phyloP scores from a whole-genome alignment of 192 early-diverging fungal species.

The Podila epicladia region DNA sequence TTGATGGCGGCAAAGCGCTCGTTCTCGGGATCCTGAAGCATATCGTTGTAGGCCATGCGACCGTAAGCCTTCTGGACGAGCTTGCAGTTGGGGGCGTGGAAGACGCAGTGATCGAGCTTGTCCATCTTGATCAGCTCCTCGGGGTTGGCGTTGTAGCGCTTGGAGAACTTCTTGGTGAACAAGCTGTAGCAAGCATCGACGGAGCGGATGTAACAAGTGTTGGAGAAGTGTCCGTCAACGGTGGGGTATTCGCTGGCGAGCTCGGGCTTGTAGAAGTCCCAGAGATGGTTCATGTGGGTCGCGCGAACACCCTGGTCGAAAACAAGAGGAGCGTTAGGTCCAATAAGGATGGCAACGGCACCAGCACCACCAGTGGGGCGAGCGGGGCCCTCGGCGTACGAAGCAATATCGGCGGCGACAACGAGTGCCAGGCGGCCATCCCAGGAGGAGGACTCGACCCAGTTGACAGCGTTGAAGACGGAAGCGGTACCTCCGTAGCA shows the following conservation, averaged over 20 bases:
- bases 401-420: constrained; percentile 95
- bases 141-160: constrained; percentile 36
- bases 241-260: constrained; percentile 96
- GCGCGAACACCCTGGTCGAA: constrained; percentile 87
- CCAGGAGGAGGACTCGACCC: constrained; percentile 94
- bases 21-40: constrained; percentile 78
- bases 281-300: constrained; percentile 97
- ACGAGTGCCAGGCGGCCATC: constrained; percentile 93
- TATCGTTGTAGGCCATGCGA: constrained; percentile 94
- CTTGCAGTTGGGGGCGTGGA: constrained; percentile 99
- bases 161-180: constrained; percentile 74
- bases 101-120: constrained; percentile 83
- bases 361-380: constrained; percentile 96
- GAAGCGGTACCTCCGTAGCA: constrained; percentile 99
- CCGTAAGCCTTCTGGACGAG: constrained; percentile 95
- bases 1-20: constrained; percentile 50
- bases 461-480: constrained; percentile 97
- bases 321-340: constrained; percentile 92
- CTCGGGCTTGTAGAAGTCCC: constrained; percentile 99
- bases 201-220: constrained; percentile 91
- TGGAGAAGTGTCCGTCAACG: constrained; percentile 96
- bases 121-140: constrained; percentile 54
- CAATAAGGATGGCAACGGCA: constrained; percentile 91
- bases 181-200: constrained; percentile 89
- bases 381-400: constrained; percentile 92